Evolutionary conservation across 1,284 basidiomycete species (phyloP).

Genomic region (Microbotryomycetes sp.): DNA sequence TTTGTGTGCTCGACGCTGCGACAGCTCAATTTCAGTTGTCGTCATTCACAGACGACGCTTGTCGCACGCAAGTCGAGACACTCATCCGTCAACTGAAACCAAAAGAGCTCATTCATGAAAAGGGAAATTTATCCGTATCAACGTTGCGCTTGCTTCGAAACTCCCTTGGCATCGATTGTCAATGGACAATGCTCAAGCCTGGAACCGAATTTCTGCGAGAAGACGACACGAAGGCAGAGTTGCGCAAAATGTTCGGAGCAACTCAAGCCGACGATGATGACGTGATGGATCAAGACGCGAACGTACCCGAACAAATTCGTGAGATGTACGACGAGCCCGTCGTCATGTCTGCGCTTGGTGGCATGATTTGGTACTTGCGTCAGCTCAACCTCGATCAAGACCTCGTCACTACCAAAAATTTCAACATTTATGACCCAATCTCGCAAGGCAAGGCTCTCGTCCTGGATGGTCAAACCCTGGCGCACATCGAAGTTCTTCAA

Average conservation of each 20-base stretch:
- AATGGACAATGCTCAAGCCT: slow-evolving; percentile 76
- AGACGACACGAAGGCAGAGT: slow-evolving; percentile 62
- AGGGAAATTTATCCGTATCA: slow-evolving; percentile 75
- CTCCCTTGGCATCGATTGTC: slow-evolving; percentile 66
- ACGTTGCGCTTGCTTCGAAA: slow-evolving; percentile 74
- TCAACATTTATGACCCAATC: slow-evolving; percentile 94
- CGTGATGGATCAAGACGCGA: slow-evolving; percentile 46
- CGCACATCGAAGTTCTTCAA: slow-evolving; percentile 84
- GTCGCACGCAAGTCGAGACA: slow-evolving; percentile 87
- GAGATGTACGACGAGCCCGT: slow-evolving; percentile 59
- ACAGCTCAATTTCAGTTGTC: slow-evolving; percentile 94
- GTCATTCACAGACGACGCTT: slow-evolving; percentile 84
- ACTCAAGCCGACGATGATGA: slow-evolving; percentile 16
- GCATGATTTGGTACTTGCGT: slow-evolving; percentile 88
- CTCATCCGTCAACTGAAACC: slow-evolving; percentile 85
- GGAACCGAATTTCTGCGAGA: slow-evolving; percentile 72
- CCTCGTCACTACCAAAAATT: slow-evolving; percentile 84
- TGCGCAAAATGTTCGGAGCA: slow-evolving; percentile 61
- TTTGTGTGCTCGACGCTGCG: slow-evolving; percentile 91
- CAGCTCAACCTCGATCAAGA: slow-evolving; percentile 90
- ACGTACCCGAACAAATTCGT: slow-evolving; percentile 59
- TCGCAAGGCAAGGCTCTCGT: slow-evolving; percentile 72
- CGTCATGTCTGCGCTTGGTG: slow-evolving; percentile 76
- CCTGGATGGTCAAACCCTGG: slow-evolving; percentile 86
- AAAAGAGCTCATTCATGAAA: slow-evolving; percentile 82